These are phyloP conservation scores for Paecilomyces niveus DNA, from an alignment of 2,329 filamentous ascomycete genomes.

Conservation along the genomic window DNA sequence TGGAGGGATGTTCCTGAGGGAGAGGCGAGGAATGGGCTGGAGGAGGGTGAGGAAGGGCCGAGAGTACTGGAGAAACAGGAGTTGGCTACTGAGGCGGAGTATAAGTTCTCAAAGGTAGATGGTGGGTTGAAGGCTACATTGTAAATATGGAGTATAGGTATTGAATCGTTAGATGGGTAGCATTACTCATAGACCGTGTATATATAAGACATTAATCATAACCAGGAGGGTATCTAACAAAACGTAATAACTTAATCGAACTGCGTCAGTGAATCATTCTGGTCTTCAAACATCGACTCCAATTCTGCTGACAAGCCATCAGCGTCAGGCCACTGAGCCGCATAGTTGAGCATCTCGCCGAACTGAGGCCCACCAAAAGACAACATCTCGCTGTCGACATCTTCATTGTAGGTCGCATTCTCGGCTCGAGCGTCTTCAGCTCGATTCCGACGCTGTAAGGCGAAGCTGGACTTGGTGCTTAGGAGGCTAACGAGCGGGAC, in stretches of 20 bases:
- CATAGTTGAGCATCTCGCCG: conserved; percentile 9
- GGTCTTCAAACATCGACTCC: background rate
- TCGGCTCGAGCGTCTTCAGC: background rate
- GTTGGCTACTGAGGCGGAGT: background rate
- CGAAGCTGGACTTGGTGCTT: conserved; percentile 6
- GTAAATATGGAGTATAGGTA: too few relatives aligned
- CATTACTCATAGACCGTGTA: too few relatives aligned
- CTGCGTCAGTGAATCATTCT: background rate
- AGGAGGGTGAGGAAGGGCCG: conserved; percentile 20
- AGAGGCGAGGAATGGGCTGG: conserved; percentile 17
- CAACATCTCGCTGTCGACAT: conserved; percentile 4
- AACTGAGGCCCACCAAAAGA: conserved; percentile 6
- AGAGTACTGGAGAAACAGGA: conserved; percentile 16
- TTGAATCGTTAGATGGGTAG: too few relatives aligned
- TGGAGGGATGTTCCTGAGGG: conserved; percentile 3
- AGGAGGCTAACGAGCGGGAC: background rate
- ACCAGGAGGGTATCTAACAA: too few relatives aligned
- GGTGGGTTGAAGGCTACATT: too few relatives aligned
- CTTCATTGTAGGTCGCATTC: background rate
- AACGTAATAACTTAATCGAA: background rate
- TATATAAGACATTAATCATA: too few relatives aligned
- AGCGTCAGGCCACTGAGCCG: conserved; percentile 8
- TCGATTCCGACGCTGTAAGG: conserved; percentile 5
- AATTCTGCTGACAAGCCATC: background rate
- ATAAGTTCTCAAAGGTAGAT: too few relatives aligned